Conservation (phyloP, 2,329 filamentous ascomycete genomes). For the Coniosporium tulheliwenetii region DNA sequence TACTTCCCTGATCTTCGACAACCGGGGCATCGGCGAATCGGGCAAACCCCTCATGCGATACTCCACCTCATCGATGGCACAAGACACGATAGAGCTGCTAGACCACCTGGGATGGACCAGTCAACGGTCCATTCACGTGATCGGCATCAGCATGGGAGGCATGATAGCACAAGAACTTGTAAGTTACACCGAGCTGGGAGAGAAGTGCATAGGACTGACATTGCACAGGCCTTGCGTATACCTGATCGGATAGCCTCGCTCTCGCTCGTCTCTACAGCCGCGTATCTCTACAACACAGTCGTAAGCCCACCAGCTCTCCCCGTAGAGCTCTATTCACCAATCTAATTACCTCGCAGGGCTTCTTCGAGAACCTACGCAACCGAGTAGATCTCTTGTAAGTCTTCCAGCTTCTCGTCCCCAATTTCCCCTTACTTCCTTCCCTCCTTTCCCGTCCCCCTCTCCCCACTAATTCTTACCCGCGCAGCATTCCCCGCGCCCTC, state of each 20-base stretch:
- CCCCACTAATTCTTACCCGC: background rate
- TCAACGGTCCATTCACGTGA: conserved; percentile 45
- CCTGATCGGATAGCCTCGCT: conserved; percentile 33
- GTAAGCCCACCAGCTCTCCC: conserved; percentile 7
- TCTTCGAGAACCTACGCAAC: conserved; percentile 47
- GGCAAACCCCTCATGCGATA: conserved; percentile 66
- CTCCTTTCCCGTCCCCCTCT: too few species aligned
- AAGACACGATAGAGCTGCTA: conserved; percentile 54
- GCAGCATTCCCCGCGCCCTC: conserved; percentile 47
- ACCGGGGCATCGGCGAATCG: conserved; percentile 68
- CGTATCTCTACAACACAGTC: conserved; percentile 29
- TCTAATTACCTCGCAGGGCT: conserved; percentile 12
- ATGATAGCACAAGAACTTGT: conserved; percentile 83
- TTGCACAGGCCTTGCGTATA: conserved; percentile 21
- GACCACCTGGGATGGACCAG: conserved; percentile 54
- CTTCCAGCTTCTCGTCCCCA: too few species aligned
- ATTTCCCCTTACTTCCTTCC: too few species aligned
- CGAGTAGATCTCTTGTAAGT: conserved; percentile 34
- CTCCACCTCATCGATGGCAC: conserved; percentile 72
- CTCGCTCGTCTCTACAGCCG: conserved; percentile 33
- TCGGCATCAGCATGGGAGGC: conserved; percentile 73
- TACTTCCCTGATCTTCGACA: conserved; percentile 64
- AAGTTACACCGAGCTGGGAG: conserved; percentile 8
- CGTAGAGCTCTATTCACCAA: background rate
- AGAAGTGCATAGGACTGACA: background rate